Conservation (phyloP, 768 basidiomycete species). For the Saitozyma podzolica region DNA sequence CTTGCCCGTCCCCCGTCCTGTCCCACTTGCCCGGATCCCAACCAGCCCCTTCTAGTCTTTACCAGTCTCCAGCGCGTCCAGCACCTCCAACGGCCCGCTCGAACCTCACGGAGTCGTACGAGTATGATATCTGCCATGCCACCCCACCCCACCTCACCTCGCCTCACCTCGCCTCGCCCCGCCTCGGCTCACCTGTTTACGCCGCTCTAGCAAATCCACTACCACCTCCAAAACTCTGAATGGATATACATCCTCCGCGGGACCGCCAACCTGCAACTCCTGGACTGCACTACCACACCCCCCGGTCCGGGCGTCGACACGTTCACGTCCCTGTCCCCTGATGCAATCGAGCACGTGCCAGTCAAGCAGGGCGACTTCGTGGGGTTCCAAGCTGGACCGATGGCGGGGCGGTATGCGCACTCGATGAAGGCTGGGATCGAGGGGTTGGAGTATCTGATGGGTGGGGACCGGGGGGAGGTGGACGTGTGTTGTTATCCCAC, state of each 20-base stretch:
- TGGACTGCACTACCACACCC: neutral
- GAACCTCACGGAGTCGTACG: too few relatives aligned
- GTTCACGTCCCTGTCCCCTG: neutral
- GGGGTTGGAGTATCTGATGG: constrained; percentile 11
- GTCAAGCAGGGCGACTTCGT: constrained; percentile 11
- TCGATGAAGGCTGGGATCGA: constrained; percentile 3
- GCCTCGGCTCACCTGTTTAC: too few relatives aligned
- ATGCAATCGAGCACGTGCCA: neutral
- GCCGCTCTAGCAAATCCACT: constrained; percentile 11
- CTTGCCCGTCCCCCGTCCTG: neutral
- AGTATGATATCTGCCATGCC: too few relatives aligned
- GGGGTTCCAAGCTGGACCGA: constrained; percentile 11
- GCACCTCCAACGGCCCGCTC: too few relatives aligned
- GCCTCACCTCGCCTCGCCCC: too few relatives aligned
- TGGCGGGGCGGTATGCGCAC: constrained; percentile 4
- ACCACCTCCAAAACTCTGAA: constrained; percentile 13
- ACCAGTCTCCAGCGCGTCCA: too few relatives aligned
- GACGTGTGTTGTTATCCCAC: constrained; percentile 8
- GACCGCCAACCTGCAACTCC: neutral
- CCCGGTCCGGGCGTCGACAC: neutral
- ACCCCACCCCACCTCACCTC: too few relatives aligned
- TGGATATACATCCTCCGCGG: constrained; percentile 12
- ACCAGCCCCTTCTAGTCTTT: too few relatives aligned
- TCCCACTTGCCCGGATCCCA: neutral
- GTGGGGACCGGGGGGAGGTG: constrained; percentile 1